Base-by-base conservation (phyloP, 306 rosid genomes). In the Lathyrus sativus region DNA sequence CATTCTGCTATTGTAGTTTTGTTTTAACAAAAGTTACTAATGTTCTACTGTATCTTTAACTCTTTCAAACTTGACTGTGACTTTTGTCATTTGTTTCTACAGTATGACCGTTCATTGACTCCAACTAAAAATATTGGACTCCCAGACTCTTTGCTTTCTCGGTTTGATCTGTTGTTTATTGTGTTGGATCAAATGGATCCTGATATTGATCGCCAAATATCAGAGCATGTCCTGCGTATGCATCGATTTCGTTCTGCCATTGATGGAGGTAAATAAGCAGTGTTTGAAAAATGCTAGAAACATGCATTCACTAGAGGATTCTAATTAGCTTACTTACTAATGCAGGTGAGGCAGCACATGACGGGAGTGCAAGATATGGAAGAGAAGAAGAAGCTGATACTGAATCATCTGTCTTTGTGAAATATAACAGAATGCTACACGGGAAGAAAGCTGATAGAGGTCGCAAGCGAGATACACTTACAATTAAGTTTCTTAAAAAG, bases 101-200 rank as follows among this genome's bases (percentile, higher is more conserved):
- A 93, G 97, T 93, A 93, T 58, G 99, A 93, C 70, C 99, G 99
- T 24, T 93, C 99, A 51, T 72, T 93, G 89, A 93, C 99, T 68
- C 99, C 99, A n/a, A 93, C 99, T 3, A 93, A 88, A 83, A 93
- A 93, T 78, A 93, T 93, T 37, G 99, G 97, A 60, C 96, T 93
- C 69, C 99, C 99, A 11, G 99, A 93, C 82, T 93, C 99, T 3
- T 68, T 93, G 82, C 97, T 93, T 65, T 93, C 99, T 80, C 97
- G 97, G 55, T 93, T 93, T 79, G 99, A 93, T 87, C 85, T 93
- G 43, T 80, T 93, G 33, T 93, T 93, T 75, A 93, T 93, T 61
- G 97, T 93, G 63, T 76, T 93, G 84, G 99, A 93, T 73, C 99
- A 93, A 90, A 93, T 93, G 99, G 97, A 93, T 83, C 95, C 99